These are phyloP conservation scores for Dunaliella primolecta DNA, from an alignment of 139 green algal species.

Conservation along the genomic window DNA sequence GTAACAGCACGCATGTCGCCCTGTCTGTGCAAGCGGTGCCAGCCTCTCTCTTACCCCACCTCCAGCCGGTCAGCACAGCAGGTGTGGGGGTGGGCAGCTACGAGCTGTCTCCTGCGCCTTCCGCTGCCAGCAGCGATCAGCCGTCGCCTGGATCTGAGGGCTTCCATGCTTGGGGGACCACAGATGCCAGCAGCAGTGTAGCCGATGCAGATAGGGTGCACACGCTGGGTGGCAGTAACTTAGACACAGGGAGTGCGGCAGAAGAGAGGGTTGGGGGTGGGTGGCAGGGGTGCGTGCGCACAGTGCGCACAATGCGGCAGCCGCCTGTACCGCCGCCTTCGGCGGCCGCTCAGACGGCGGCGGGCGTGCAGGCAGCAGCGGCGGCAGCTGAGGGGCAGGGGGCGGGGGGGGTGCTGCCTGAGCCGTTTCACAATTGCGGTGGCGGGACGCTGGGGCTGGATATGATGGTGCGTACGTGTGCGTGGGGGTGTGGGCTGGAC, in stretches of 20 bases:
- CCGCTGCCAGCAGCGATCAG: not conserved
- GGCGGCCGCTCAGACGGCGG: not conserved
- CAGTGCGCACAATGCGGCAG: not conserved
- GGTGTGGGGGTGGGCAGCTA: too few relatives aligned
- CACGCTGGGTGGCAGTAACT: too few relatives aligned
- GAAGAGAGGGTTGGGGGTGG: too few relatives aligned
- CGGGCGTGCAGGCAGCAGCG: not conserved
- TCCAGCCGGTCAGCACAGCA: not conserved
- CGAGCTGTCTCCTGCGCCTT: not conserved
- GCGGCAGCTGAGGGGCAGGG: not conserved
- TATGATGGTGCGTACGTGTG: constrained; percentile 33
- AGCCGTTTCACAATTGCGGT: constrained; percentile 37
- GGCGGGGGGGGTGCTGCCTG: not conserved
- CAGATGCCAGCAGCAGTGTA: too few relatives aligned
- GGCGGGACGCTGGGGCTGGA: constrained; percentile 18
- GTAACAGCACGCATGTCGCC: not conserved
- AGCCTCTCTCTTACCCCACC: not conserved
- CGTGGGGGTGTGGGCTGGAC: not conserved
- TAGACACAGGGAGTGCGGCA: too few relatives aligned
- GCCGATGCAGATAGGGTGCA: too few relatives aligned
- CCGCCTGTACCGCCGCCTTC: not conserved
- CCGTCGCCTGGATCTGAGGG: too few relatives aligned
- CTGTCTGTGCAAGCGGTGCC: not conserved
- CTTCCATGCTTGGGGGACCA: too few relatives aligned
- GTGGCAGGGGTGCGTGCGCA: not conserved